Percentiles rank a stretch among this genome's conserved stretches.
phyloP scores from a whole-genome alignment of 2,329 filamentous ascomycete genomes.

The Biscogniauxia marginata region DNA sequence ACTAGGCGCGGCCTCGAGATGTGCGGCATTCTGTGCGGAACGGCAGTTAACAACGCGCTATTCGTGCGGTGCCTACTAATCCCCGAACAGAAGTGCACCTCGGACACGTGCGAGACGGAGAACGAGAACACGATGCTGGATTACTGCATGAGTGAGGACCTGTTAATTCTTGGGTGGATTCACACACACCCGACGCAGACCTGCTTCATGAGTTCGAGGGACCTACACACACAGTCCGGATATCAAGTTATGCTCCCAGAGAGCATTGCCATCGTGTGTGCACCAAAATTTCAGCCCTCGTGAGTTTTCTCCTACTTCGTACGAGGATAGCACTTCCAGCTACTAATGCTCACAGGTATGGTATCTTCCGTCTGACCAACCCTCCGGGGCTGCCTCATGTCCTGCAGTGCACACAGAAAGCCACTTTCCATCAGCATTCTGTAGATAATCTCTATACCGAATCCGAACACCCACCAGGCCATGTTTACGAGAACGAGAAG shows the following conservation, averaged over 20 bases:
- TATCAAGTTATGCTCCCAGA: conserved; percentile 97
- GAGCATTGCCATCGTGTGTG: conserved; percentile 95
- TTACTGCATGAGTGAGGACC: conserved; percentile 79
- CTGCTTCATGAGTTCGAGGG: conserved; percentile 95
- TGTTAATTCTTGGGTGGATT: conserved; percentile 93
- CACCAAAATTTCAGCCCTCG: conserved; percentile 75
- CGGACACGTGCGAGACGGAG: conserved; percentile 91
- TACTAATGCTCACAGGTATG: conserved; percentile 58
- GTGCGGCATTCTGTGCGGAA: conserved; percentile 91
- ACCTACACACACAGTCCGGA: conserved; percentile 88
- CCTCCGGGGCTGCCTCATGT: conserved; percentile 88
- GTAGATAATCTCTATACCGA: conserved; percentile 74
- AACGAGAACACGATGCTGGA: conserved; percentile 85
- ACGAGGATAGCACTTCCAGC: not conserved
- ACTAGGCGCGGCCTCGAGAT: conserved; percentile 84
- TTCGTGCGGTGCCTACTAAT: conserved; percentile 89
- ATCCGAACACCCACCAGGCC: conserved; percentile 63
- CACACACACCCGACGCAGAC: conserved; percentile 96
- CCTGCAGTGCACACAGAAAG: conserved; percentile 71
- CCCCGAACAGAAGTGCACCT: conserved; percentile 84
- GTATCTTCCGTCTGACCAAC: conserved; percentile 89
- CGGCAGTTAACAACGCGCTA: conserved; percentile 85
- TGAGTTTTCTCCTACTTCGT: conserved; percentile 44
- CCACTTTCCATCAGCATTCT: conserved; percentile 77
- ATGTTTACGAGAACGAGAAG: conserved; percentile 67